These are phyloP conservation scores for Fusarium pilosicola DNA, from an alignment of 2,329 filamentous ascomycete genomes.

Conservation along the genomic window DNA sequence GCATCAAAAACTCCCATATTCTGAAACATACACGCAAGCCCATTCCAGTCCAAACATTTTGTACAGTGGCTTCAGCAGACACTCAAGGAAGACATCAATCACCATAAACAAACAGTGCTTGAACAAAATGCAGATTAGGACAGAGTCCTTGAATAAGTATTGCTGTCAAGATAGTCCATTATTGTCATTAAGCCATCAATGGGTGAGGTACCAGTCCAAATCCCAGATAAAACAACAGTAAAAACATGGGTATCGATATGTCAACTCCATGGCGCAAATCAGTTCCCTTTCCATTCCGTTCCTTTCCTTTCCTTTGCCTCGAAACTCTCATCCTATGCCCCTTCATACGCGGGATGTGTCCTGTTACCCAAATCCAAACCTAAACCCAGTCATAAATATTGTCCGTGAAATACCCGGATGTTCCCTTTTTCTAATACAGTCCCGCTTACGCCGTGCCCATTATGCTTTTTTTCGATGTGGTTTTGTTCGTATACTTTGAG, in stretches of 20 bases:
- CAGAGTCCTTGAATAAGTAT: conserved; percentile 12
- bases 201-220: conserved; percentile 28
- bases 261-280: conserved; percentile 43
- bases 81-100: neutral
- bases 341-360: conserved; percentile 21
- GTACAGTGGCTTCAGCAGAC: neutral
- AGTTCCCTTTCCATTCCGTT: conserved; percentile 15
- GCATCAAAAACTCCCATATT: neutral
- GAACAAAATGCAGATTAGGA: conserved; percentile 15
- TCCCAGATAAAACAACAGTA: conserved; percentile 34
- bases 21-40: neutral
- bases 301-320: conserved; percentile 20
- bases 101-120: neutral
- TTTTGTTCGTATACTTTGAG: conserved; percentile 27
- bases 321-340: conserved; percentile 8
- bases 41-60: neutral
- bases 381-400: conserved; percentile 14
- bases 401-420: conserved; percentile 13
- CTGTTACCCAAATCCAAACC: conserved; percentile 15
- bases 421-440: conserved; percentile 40
- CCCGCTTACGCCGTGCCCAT: conserved; percentile 44
- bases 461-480: conserved; percentile 43
- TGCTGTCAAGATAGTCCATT: conserved; percentile 36
- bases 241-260: conserved; percentile 46
- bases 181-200: conserved; percentile 39